Base-by-base conservation (phyloP, 169 alveolate genomes). In the Blepharisma undulans region DNA sequence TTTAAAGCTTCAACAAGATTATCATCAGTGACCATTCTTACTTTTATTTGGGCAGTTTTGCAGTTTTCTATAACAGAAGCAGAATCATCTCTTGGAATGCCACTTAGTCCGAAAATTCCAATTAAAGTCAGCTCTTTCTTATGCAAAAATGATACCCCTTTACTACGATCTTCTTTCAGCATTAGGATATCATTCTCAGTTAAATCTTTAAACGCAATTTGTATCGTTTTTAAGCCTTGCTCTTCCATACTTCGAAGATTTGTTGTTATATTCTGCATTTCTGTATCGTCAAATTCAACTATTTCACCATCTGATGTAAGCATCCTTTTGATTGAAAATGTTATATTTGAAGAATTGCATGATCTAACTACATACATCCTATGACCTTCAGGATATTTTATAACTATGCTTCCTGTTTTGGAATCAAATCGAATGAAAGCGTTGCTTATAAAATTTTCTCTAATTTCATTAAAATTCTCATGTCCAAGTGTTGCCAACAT, bases 1-100 rank as follows among this genome's bases (percentile, higher is more conserved):
- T 97, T 98, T 61, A 88, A 92, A 4, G 99, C 98, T 1, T 98
- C 97, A 16, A 95, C 93, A 79, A 95, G 90, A 94, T 98, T 98
- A 92, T 98, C 99, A 10, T 98, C 98, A 36, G 99, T 97, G 10
- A 97, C 98, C 99, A 98, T 98, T 87, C 98, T 95, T 33, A 98
- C 99, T 81, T 90, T 94, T 16, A 98, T 97, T 22, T 98, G 97
- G 19, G 99, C 98, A 36, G 91, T 91, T 78, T 97, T 96, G 84
- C 98, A 97, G 33, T 89, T 71, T 86, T 59, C 86, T 61, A 98
- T 97, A 4, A 99, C 98, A 29, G 91, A 94, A 34, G 98, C 98
- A 0, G 97, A 98, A 85, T 96, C 99, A 61, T 94, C 95, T 87
- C 98, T 92, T 36, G 95, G 94, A 36, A 96, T 95, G 92, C 96